A percentile compares a stretch with the other conserved stretches of the same genome.
These are phyloP conservation scores for Salix udensis DNA, from an alignment of 345 rosid species.

Conservation along the genomic window DNA sequence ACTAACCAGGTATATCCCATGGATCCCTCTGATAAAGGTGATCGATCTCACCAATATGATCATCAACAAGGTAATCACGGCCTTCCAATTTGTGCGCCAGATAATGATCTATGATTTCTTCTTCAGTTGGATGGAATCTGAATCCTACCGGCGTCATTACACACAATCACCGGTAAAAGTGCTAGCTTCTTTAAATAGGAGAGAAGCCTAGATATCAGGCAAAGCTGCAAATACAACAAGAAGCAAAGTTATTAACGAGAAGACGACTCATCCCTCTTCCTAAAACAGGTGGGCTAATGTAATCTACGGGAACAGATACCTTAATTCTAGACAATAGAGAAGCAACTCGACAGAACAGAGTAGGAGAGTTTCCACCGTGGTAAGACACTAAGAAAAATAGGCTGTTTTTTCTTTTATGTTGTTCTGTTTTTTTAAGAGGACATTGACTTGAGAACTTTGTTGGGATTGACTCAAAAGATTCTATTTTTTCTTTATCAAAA, in stretches of 20 bases:
- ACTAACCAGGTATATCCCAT: slow-evolving; percentile 32
- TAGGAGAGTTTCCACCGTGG: too few relatives aligned
- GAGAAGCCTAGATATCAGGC: not conserved
- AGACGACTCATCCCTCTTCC: not conserved
- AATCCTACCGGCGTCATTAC: slow-evolving; percentile 4
- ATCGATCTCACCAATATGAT: slow-evolving; percentile 7
- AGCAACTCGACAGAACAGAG: too few relatives aligned
- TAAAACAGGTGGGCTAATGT: not conserved
- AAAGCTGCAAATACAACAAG: not conserved
- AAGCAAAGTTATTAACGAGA: not conserved
- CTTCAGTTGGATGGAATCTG: slow-evolving; percentile 31
- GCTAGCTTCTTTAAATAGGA: not conserved
- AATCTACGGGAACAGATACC: too few relatives aligned
- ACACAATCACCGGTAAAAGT: not conserved
- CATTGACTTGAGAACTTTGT: not conserved
- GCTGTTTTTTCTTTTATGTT: not conserved
- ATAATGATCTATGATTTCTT: slow-evolving; percentile 22
- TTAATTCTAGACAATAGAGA: too few relatives aligned
- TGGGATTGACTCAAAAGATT: not conserved
- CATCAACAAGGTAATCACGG: slow-evolving; percentile 1
- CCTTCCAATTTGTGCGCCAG: slow-evolving; percentile 20
- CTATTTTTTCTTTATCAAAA: not conserved
- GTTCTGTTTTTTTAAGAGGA: not conserved
- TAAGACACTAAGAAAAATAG: not conserved
- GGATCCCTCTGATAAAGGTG: slow-evolving; percentile 27